phyloP scores from a whole-genome alignment of 345 rosid genomes.

The Salix exigua region DNA sequence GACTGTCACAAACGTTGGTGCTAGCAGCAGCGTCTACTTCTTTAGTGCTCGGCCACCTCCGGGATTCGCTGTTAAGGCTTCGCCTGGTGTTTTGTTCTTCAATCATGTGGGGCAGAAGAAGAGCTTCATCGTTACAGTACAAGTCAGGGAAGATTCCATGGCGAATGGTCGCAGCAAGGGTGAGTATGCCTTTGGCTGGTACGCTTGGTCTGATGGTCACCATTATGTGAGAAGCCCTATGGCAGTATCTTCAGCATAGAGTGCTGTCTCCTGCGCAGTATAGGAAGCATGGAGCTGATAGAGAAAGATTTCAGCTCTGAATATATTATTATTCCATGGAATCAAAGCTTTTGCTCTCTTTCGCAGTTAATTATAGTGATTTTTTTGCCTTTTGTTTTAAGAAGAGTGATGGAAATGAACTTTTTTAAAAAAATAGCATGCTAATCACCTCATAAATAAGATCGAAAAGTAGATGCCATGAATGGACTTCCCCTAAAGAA shows the following conservation, averaged over 20 bases:
- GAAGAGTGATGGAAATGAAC: no score
- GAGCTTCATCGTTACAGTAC: conserved; percentile 49
- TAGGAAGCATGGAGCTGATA: background rate
- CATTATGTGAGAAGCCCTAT: conserved; percentile 68
- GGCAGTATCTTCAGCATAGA: conserved; percentile 47
- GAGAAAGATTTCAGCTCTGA: background rate
- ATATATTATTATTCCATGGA: background rate
- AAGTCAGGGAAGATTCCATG: background rate
- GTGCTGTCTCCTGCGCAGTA: background rate
- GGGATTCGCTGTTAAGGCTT: conserved; percentile 44
- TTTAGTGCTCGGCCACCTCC: conserved; percentile 38
- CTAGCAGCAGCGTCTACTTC: conserved; percentile 34
- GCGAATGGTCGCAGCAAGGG: conserved; percentile 18
- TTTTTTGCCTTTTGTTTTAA: no score
- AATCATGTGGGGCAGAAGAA: conserved; percentile 42
- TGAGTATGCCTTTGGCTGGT: conserved; percentile 70
- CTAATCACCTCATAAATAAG: no score
- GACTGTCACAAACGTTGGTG: conserved; percentile 70
- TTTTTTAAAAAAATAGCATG: no score
- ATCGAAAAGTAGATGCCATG: no score
- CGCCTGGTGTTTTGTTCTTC: conserved; percentile 49
- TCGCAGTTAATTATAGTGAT: no score
- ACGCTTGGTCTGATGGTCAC: conserved; percentile 51
- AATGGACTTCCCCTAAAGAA: no score
- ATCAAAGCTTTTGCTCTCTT: no score